Base-by-base conservation (phyloP, 331 rosid species). In the Cucumis variabilis region DNA sequence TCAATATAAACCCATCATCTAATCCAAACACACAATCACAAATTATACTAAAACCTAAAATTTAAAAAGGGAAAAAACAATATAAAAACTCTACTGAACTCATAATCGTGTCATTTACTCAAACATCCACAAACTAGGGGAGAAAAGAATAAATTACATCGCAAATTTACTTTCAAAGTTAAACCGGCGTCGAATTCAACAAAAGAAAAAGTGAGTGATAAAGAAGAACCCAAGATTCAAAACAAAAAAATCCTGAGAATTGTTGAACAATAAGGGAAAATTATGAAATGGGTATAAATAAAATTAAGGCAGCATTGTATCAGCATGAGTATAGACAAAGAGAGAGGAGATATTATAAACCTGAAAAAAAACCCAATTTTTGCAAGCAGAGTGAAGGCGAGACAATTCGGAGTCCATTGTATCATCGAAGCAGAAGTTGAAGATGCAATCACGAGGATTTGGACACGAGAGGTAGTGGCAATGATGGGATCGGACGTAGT, bases 11-110 rank as follows among this genome's bases (percentile, higher is more conserved):
- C 46, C 85, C 85, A 19, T 27, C 85, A 55, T 50, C 24, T 27
- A 80, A 80, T 80, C 69, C n/a, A 48, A 27, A 80, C 2, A 58
- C 16, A 82, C 19, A 82, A 82, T 33, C 53, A 78, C 83, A 78
- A 78, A 78, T 78, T 50, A 28, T 50, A 13, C 11, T 44, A 78
- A 76, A 50, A 78, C 83, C 83, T 78, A 50, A 78, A 46, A 37
- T 33, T 19, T 11, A 75, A 19, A 9, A 16, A 16, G 13, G 55
- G 58, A 19, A 6, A 21, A 44, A 75, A 77, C 4, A 30, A 12
- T 24, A 75, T 28, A 51, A n/a, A 76, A 76, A 13, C 41, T 50
- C n/a, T n/a, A n/a, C n/a, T n/a, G n/a, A n/a, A n/a, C n/a, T n/a
- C n/a, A n/a, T n/a, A n/a, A 78, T 78, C 83, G 66, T 48, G 65